Conservation (phyloP, 129 eudicot genomes). For the Lactuca saligna region DNA sequence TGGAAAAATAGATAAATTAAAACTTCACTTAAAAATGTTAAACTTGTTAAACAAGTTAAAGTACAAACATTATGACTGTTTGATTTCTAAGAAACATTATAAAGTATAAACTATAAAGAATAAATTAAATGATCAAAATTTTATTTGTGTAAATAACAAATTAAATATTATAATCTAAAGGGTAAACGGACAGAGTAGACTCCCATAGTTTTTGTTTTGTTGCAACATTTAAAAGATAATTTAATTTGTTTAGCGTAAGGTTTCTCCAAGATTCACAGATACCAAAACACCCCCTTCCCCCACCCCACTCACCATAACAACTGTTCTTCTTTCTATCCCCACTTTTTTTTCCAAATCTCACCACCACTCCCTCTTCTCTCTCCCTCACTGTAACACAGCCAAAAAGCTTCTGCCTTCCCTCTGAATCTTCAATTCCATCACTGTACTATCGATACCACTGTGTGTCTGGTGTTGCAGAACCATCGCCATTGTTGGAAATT, state of each 20-base stretch:
- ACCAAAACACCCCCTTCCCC: constrained; percentile 42
- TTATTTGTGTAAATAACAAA: background rate
- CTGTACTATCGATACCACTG: constrained; percentile 20
- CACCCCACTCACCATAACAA: constrained; percentile 22
- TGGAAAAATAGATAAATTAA: too few relatives aligned
- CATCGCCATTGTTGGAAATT: constrained; percentile 22
- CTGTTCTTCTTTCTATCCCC: constrained; percentile 35
- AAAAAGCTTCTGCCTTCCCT: constrained; percentile 18
- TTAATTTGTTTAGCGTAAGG: constrained; percentile 50
- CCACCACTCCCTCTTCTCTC: constrained; percentile 32
- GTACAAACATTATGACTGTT: too few relatives aligned
- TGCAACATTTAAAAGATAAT: constrained; percentile 11
- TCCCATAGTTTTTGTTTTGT: constrained; percentile 24
- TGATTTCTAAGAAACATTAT: too few relatives aligned
- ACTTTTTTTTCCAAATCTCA: constrained; percentile 42
- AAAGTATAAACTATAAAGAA: too few relatives aligned
- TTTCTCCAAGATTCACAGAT: constrained; percentile 53
- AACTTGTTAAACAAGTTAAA: too few relatives aligned
- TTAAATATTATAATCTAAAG: background rate
- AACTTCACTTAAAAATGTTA: too few relatives aligned
- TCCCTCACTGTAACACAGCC: constrained; percentile 11
- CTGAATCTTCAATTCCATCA: constrained; percentile 37
- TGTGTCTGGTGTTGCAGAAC: background rate
- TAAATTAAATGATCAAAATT: background rate
- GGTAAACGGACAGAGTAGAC: constrained; percentile 25